phyloP scores from a whole-genome alignment of 345 rosid species.

The Lumnitzera littorea region DNA sequence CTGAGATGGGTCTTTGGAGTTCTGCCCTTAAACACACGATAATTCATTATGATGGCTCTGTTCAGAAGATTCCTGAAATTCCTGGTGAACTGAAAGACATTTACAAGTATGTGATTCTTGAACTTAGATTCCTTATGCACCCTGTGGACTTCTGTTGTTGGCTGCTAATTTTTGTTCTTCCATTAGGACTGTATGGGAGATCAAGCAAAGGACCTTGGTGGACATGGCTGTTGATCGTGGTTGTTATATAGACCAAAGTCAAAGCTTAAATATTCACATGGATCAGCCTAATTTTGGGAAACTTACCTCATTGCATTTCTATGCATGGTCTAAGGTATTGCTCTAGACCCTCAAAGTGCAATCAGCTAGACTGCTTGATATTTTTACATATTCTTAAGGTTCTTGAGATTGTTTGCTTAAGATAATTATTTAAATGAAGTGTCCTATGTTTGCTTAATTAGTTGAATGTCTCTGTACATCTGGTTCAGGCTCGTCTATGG shows the following conservation, averaged over 20 bases:
- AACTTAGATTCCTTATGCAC: neutral
- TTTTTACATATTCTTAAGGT: no score
- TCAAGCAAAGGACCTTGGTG: slow-evolving; percentile 79
- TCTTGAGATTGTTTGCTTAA: no score
- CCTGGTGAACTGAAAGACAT: slow-evolving; percentile 63
- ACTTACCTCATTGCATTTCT: slow-evolving; percentile 73
- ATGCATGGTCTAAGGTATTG: slow-evolving; percentile 79
- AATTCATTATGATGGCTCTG: slow-evolving; percentile 68
- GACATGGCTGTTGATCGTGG: slow-evolving; percentile 96
- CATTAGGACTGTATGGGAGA: slow-evolving; percentile 92
- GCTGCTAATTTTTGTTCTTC: slow-evolving; percentile 7
- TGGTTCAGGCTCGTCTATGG: no score
- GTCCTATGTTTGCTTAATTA: no score
- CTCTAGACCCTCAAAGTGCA: no score
- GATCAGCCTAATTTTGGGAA: slow-evolving; percentile 78
- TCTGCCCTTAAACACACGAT: slow-evolving; percentile 75
- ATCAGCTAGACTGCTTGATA: no score
- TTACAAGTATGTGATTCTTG: slow-evolving; percentile 48
- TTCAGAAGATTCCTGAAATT: slow-evolving; percentile 61
- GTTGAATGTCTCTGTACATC: no score
- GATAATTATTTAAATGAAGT: no score
- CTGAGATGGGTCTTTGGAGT: slow-evolving; percentile 89
- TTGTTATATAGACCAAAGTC: slow-evolving; percentile 90
- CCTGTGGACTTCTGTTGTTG: neutral
- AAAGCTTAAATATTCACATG: slow-evolving; percentile 92